Percentiles rank a stretch among this genome's conserved stretches.
Evolutionary conservation across 192 early-diverging fungal genomes (phyloP).

Genomic region (Kickxella alabastrina): DNA sequence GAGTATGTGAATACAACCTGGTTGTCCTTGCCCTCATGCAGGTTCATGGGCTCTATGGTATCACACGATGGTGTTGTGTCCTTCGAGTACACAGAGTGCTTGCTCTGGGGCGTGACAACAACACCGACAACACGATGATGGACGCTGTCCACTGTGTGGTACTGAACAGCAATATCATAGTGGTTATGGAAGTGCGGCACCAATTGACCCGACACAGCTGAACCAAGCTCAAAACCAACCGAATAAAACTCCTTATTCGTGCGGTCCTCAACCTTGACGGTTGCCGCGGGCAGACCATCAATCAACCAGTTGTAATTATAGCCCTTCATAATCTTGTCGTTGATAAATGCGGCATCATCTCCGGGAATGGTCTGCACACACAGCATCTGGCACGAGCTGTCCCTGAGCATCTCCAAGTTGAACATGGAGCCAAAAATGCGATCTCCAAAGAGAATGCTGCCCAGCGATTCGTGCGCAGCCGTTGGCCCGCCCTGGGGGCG

Average conservation of each 20-base stretch:
- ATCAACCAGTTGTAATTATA: constrained; percentile 83
- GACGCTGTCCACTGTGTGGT: constrained; percentile 64
- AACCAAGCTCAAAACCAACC: constrained; percentile 81
- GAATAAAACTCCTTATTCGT: constrained; percentile 57
- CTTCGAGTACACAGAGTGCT: constrained; percentile 29
- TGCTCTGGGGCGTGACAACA: constrained; percentile 67
- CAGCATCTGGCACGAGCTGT: constrained; percentile 61
- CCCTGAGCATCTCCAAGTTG: constrained; percentile 63
- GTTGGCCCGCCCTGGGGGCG: constrained; percentile 60
- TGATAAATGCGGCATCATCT: constrained; percentile 83
- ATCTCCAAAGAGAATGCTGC: constrained; percentile 94
- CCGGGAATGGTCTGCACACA: constrained; percentile 61
- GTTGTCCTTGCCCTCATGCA: constrained; percentile 49
- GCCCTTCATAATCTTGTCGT: constrained; percentile 72
- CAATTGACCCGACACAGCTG: constrained; percentile 19
- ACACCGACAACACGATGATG: constrained; percentile 86
- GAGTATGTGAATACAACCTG: constrained; percentile 63
- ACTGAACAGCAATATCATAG: constrained; percentile 80
- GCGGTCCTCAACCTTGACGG: constrained; percentile 53
- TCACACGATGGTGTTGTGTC: constrained; percentile 36
- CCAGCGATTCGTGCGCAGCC: constrained; percentile 74
- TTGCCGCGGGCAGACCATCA: constrained; percentile 86
- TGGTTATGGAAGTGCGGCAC: constrained; percentile 74
- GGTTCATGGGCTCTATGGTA: constrained; percentile 33
- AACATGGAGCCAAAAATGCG: constrained; percentile 81